These are phyloP conservation scores for Lithospermum erythrorhizon DNA, from an alignment of 257 asterid genomes.

Conservation along the genomic window DNA sequence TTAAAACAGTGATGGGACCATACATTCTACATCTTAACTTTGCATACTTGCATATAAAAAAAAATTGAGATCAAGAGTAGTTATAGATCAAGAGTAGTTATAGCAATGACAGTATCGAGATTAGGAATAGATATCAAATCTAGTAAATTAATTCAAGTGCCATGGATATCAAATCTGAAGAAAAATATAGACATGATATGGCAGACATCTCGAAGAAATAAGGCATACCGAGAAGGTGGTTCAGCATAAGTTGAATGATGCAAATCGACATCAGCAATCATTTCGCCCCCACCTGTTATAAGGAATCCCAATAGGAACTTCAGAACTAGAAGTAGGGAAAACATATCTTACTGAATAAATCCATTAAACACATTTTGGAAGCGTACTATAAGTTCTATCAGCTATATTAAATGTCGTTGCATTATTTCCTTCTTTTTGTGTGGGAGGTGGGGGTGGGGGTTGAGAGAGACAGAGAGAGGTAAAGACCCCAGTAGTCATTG, in stretches of 20 bases:
- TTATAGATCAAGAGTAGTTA: too few species aligned
- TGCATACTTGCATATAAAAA: not conserved
- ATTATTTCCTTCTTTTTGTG: too few species aligned
- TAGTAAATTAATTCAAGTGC: not conserved
- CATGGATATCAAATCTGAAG: not conserved
- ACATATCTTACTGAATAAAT: too few species aligned
- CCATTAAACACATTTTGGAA: too few species aligned
- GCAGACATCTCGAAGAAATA: not conserved
- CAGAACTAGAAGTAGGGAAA: not conserved
- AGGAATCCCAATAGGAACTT: conserved; percentile 12
- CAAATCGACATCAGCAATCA: conserved; percentile 79
- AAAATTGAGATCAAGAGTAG: not conserved
- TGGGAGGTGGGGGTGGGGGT: not conserved
- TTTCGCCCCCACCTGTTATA: conserved; percentile 73
- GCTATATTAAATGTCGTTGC: too few species aligned
- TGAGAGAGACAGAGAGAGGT: not conserved
- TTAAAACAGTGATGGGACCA: conserved; percentile 1
- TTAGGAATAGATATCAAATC: too few species aligned
- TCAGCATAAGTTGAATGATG: conserved; percentile 94
- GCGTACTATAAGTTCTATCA: too few species aligned
- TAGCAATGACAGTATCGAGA: not conserved
- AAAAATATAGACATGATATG: too few species aligned
- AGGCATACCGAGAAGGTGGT: conserved; percentile 74
- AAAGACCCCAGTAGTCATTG: not conserved
- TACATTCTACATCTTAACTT: not conserved